phyloP scores from a whole-genome alignment of 441 rosid species.

The Sinapis alba region DNA sequence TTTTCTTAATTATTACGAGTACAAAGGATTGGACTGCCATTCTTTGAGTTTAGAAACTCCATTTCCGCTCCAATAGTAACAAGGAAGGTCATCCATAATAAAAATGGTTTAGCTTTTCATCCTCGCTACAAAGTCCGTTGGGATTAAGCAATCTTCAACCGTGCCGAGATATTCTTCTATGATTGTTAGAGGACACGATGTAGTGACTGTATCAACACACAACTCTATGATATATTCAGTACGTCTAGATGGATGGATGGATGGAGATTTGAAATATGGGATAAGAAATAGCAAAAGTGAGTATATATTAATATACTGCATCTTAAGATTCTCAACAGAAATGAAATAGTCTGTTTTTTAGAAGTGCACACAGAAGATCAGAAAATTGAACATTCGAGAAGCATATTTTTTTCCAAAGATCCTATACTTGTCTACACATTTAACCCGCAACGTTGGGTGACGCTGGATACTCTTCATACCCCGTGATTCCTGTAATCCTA shows the following conservation, averaged over 20 bases:
- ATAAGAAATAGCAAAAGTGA: constrained; percentile 1
- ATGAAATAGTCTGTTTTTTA: background rate
- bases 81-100: too few relatives aligned
- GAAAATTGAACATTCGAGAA: constrained; percentile 20
- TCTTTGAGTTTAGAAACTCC: too few relatives aligned
- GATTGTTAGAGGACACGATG: background rate
- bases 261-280: background rate
- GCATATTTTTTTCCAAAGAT: constrained; percentile 2
- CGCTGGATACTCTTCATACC: constrained; percentile 77
- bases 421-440: constrained; percentile 6
- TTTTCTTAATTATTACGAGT: too few relatives aligned
- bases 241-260: background rate
- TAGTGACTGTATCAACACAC: background rate
- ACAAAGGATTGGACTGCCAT: too few relatives aligned
- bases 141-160: too few relatives aligned
- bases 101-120: too few relatives aligned
- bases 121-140: too few relatives aligned
- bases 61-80: too few relatives aligned
- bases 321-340: constrained; percentile 15
- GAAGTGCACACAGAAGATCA: constrained; percentile 17
- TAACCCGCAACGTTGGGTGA: constrained; percentile 32
- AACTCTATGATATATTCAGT: background rate
- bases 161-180: too few relatives aligned
- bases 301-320: background rate
- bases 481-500: constrained; percentile 81